phyloP scores from a whole-genome alignment of 75 land plant species.

The Pinus taeda region DNA sequence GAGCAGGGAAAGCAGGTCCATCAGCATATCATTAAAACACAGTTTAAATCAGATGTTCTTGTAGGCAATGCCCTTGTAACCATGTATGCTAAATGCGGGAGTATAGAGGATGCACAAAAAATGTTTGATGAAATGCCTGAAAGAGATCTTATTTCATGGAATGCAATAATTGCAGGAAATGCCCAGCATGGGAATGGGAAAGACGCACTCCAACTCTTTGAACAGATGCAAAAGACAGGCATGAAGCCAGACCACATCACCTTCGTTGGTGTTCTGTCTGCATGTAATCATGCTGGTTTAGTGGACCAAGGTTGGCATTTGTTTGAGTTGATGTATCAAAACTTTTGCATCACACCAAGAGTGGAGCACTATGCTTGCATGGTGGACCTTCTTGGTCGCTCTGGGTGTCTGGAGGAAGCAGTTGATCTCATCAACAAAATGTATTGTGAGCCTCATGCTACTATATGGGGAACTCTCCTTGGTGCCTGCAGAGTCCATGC shows the following conservation, averaged over 20 bases:
- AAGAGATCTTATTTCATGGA: constrained; percentile 55
- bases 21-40: constrained; percentile 23
- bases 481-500: background rate
- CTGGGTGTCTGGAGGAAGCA: constrained; percentile 10
- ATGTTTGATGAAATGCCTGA: constrained; percentile 48
- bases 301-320: background rate
- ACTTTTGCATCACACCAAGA: background rate
- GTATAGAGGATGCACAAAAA: constrained; percentile 23
- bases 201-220: background rate
- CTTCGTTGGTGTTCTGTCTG: background rate
- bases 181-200: background rate
- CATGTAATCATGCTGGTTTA: background rate
- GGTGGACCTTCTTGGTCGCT: constrained; percentile 14
- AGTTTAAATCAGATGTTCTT: constrained; percentile 30
- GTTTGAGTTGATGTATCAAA: background rate
- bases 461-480: constrained; percentile 8
- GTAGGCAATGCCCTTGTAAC: constrained; percentile 47
- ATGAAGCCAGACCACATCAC: background rate
- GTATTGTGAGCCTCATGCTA: background rate
- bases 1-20: constrained; percentile 30
- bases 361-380: background rate
- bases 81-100: constrained; percentile 46
- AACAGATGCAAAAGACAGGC: background rate
- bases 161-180: constrained; percentile 29
- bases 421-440: background rate